Evolutionary conservation across 148 eudicot species (phyloP).

Genomic region (Cornus suecica): DNA sequence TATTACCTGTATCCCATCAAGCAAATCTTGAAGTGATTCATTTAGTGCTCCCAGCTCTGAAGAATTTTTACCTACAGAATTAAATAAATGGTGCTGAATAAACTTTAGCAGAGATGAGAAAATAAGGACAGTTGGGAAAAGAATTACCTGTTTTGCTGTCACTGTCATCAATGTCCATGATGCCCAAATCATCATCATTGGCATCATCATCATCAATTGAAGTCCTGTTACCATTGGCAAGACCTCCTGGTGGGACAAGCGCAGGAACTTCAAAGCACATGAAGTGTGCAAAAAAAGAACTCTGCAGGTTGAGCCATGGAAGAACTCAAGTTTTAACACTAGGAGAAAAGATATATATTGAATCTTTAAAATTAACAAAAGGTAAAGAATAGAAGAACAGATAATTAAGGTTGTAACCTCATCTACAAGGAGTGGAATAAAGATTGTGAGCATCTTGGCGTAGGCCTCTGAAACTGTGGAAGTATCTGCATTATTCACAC

Average conservation of each 20-base stretch:
- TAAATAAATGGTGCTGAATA: background rate
- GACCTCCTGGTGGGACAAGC: constrained; percentile 69
- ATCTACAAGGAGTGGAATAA: constrained; percentile 89
- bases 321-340: constrained; percentile 5
- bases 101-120: constrained; percentile 5
- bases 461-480: constrained; percentile 92
- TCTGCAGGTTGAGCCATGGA: constrained; percentile 47
- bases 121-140: background rate
- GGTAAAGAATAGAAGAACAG: background rate
- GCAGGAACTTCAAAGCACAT: constrained; percentile 99
- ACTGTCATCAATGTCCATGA: constrained; percentile 80
- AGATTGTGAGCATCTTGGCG: constrained; percentile 85
- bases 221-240: constrained; percentile 46
- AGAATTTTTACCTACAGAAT: constrained; percentile 35
- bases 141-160: constrained; percentile 53
- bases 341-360: background rate
- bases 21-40: constrained; percentile 53
- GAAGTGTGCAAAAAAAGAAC: constrained; percentile 92
- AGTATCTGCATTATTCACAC: constrained; percentile 70
- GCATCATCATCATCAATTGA: constrained; percentile 45
- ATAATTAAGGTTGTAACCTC: constrained; percentile 50
- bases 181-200: constrained; percentile 83
- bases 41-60: constrained; percentile 46
- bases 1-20: constrained; percentile 58
- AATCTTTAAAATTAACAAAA: background rate